Base-by-base conservation (phyloP, 2,329 filamentous ascomycete species). In the Fusarium gaditjirri region DNA sequence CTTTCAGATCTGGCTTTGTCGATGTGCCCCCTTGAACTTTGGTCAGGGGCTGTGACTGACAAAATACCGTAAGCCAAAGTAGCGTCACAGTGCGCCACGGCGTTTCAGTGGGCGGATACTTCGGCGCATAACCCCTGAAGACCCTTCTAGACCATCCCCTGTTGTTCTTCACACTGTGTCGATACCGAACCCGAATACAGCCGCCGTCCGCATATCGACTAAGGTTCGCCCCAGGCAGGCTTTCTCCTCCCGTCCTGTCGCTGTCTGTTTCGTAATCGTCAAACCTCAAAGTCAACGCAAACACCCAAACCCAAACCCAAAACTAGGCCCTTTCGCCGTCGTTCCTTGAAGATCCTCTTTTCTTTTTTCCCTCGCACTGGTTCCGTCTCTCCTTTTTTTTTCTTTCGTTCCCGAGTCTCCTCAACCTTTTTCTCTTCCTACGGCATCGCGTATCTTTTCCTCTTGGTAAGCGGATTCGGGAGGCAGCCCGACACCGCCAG, bases 401-500 rank as follows among this genome's bases (percentile, higher is more conserved):
- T 54, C 56, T 46, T 44, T 55, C 52, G 47, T 58, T 50, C 39
- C 29, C n/a, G n/a, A 23, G 27, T 55, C 47, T 29, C 44, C 49
- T 39, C 29, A 25, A 29, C 14, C 17, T 46, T 53, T 38, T 17
- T 38, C 43, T 33, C 43, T 25, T 31, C 46, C 46, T 46, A 64
- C 61, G 52, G 65, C 41, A 66, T 68, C 55, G 57, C 57, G 65
- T 58, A 53, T 27, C 33, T 54, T 42, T 50, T 56, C 59, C 36
- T 50, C 63, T 47, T 65, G 53, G 25, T 61, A 58, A 74, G 62
- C 59, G 60, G 68, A 66, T 54, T 57, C 33, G 60, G 69, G 75
- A 76, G 75, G 73, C 75, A 73, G 70, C 75, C 73, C 72, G 69
- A 74, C 70, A 72, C 61, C 69, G 61, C 53, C 52, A 69, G 53